These are phyloP conservation scores for Saccharomyces hybrid DNA, from an alignment of 1,139 yeast genomes.

Conservation along the genomic window DNA sequence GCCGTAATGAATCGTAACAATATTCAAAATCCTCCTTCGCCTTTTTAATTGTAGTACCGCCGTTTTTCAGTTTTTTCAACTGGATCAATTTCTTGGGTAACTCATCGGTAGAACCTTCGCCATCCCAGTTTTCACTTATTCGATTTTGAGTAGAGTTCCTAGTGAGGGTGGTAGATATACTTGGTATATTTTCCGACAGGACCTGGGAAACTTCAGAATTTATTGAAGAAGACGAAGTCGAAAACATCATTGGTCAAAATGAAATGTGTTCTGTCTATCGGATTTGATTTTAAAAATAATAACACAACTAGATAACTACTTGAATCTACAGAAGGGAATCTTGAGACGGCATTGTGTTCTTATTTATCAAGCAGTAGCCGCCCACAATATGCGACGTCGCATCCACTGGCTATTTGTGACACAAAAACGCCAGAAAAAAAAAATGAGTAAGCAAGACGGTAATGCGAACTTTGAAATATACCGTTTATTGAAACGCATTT, in stretches of 20 bases:
- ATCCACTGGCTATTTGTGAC: not conserved
- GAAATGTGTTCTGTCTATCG: not conserved
- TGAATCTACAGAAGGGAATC: not conserved
- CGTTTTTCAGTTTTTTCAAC: slow-evolving; percentile 11
- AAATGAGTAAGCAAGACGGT: not conserved
- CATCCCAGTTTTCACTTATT: not conserved
- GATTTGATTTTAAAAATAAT: not conserved
- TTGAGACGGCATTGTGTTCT: not conserved
- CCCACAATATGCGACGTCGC: not conserved
- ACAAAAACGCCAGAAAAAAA: not conserved
- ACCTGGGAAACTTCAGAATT: not conserved
- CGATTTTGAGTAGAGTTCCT: not conserved
- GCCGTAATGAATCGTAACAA: slow-evolving; percentile 12
- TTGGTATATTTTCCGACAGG: not conserved
- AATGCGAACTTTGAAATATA: no score
- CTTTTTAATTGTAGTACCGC: slow-evolving; percentile 17
- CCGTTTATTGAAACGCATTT: no score
- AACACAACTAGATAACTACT: not conserved
- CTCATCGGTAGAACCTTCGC: not conserved
- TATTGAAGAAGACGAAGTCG: not conserved
- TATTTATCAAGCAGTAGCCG: not conserved
- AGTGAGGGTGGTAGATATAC: not conserved
- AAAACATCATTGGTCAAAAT: not conserved
- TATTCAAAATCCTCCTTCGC: slow-evolving; percentile 12
- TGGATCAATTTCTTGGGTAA: slow-evolving; percentile 1